These are phyloP conservation scores for Boletus mariae DNA, from an alignment of 1,284 basidiomycete species.

Conservation along the genomic window DNA sequence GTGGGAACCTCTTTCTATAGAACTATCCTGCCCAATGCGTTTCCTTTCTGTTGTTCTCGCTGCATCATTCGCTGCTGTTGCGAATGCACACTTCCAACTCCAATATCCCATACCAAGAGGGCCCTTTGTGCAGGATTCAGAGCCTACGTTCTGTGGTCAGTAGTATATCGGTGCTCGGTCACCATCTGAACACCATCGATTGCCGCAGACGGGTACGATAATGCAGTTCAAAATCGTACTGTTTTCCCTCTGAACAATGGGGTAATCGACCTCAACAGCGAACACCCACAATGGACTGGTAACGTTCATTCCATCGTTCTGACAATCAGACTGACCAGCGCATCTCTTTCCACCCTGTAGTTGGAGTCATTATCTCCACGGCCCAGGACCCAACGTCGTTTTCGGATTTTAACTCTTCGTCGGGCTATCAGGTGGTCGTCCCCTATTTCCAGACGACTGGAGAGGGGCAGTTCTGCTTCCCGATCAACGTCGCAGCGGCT, in stretches of 20 bases:
- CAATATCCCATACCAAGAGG: slow-evolving; percentile 58
- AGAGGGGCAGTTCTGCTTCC: slow-evolving; percentile 51
- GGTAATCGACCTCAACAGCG: slow-evolving; percentile 40
- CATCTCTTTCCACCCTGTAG: slow-evolving; percentile 19
- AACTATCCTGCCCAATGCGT: slow-evolving; percentile 27
- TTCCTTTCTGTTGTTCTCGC: slow-evolving; percentile 32
- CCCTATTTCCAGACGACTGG: slow-evolving; percentile 42
- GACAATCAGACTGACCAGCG: slow-evolving; percentile 1
- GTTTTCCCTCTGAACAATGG: slow-evolving; percentile 53
- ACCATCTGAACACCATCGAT: neutral
- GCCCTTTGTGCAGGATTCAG: slow-evolving; percentile 46
- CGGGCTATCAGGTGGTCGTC: slow-evolving; percentile 37
- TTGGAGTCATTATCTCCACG: slow-evolving; percentile 43
- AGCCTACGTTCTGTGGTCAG: slow-evolving; percentile 49
- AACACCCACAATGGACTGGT: slow-evolving; percentile 42
- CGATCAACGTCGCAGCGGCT: slow-evolving; percentile 45
- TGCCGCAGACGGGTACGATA: slow-evolving; percentile 43
- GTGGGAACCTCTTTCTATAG: neutral
- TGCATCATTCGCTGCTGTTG: slow-evolving; percentile 34
- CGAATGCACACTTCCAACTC: slow-evolving; percentile 58
- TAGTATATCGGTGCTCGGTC: slow-evolving; percentile 1
- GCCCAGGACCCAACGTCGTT: slow-evolving; percentile 49
- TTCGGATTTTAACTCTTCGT: slow-evolving; percentile 45
- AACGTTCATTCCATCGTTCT: neutral
- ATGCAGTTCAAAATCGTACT: slow-evolving; percentile 43